phyloP scores from a whole-genome alignment of 768 basidiomycete species.

The Gelatoporia subvermispora region DNA sequence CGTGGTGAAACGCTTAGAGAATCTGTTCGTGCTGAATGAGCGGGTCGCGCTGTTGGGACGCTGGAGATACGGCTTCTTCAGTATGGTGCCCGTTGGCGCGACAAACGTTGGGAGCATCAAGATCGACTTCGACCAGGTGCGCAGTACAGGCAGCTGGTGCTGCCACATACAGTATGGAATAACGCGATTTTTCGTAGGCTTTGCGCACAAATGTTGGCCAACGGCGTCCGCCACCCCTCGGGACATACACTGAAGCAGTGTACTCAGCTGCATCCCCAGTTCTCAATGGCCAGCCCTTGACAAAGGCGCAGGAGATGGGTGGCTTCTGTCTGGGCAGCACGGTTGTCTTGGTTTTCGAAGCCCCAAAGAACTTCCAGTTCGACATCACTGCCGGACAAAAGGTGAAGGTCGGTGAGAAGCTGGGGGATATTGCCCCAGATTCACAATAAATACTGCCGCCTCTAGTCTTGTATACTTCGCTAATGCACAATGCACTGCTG shows the following conservation, averaged over 20 bases:
- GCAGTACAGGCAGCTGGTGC: slow-evolving; percentile 1
- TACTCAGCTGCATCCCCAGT: slow-evolving; percentile 82
- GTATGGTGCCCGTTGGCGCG: slow-evolving; percentile 97
- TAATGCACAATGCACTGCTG: no score
- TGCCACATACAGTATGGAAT: not conserved
- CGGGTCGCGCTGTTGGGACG: slow-evolving; percentile 91
- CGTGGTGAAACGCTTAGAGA: slow-evolving; percentile 86
- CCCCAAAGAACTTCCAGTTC: slow-evolving; percentile 80
- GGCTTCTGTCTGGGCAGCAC: slow-evolving; percentile 95
- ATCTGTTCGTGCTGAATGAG: slow-evolving; percentile 97
- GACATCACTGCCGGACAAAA: slow-evolving; percentile 71
- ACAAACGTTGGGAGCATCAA: slow-evolving; percentile 97
- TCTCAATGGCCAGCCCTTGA: slow-evolving; percentile 83
- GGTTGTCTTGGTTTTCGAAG: slow-evolving; percentile 95
- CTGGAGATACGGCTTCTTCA: slow-evolving; percentile 95
- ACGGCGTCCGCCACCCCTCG: slow-evolving; percentile 62
- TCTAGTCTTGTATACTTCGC: not conserved
- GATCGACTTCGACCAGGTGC: slow-evolving; percentile 88
- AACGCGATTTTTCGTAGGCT: slow-evolving; percentile 37
- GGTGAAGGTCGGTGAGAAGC: slow-evolving; percentile 78
- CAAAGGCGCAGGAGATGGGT: slow-evolving; percentile 92
- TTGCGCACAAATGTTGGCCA: slow-evolving; percentile 87
- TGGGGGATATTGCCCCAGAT: slow-evolving; percentile 50
- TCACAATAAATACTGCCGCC: no score
- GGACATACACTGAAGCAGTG: slow-evolving; percentile 88